phyloP scores from a whole-genome alignment of 257 asterid genomes.

The Solanum etuberosum region DNA sequence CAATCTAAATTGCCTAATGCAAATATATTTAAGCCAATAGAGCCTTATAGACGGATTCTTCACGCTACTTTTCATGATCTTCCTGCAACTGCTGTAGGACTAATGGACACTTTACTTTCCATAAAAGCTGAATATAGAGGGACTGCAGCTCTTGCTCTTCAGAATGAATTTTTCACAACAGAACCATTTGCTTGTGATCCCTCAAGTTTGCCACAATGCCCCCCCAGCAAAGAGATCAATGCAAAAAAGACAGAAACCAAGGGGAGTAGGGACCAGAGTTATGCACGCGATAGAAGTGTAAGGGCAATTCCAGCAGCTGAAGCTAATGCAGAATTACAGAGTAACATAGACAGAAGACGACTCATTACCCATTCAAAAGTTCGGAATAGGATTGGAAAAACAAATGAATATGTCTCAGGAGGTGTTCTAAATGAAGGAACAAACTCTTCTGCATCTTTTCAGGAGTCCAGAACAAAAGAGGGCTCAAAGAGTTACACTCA shows the following conservation, averaged over 20 bases:
- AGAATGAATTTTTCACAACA: not conserved
- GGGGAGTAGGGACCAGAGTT: not conserved
- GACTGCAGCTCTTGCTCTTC: not conserved
- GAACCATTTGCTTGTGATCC: not conserved
- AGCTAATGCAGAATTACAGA: not conserved
- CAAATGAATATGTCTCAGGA: not conserved
- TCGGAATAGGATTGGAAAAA: not conserved
- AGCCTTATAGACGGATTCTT: not conserved
- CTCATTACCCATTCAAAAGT: not conserved
- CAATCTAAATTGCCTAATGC: not conserved
- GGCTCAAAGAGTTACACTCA: not conserved
- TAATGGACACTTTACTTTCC: not conserved
- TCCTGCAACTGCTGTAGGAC: not conserved
- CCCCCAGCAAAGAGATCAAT: not conserved
- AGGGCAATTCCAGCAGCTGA: not conserved
- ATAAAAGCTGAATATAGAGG: not conserved
- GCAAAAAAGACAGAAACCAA: not conserved
- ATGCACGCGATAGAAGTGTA: not conserved
- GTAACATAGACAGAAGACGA: not conserved
- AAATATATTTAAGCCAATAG: not conserved
- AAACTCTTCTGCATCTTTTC: not conserved
- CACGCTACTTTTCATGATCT: not conserved
- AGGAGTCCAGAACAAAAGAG: not conserved
- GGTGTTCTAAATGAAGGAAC: not conserved
- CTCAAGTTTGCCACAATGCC: not conserved